Evolutionary conservation across 164 flowering plant species (phyloP).

Genomic region (Piper betle): DNA sequence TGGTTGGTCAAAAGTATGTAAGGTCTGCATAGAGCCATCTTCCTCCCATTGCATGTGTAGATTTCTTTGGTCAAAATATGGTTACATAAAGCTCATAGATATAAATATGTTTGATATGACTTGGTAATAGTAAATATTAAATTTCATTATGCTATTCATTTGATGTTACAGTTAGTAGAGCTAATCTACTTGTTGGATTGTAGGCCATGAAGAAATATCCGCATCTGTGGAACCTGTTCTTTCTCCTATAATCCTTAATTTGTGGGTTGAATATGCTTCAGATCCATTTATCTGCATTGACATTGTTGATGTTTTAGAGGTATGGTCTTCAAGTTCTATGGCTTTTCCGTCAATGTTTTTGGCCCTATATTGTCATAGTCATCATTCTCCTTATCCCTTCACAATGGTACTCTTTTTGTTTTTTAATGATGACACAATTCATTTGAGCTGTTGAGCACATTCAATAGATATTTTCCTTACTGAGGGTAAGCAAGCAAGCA

Average conservation of each 20-base stretch:
- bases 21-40: too few species aligned
- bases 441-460: not conserved
- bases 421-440: too few species aligned
- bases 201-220: conserved; percentile 45
- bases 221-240: conserved; percentile 52
- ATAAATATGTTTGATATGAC: not conserved
- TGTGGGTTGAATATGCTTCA: conserved; percentile 74
- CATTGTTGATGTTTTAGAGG: conserved; percentile 85
- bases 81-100: not conserved
- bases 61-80: not conserved
- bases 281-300: conserved; percentile 92
- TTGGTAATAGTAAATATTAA: not conserved
- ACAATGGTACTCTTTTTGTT: not conserved
- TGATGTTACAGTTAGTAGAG: not conserved
- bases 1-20: too few species aligned
- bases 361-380: not conserved
- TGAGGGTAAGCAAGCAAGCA: too few species aligned
- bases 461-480: too few species aligned
- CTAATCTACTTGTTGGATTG: conserved; percentile 7
- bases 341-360: not conserved
- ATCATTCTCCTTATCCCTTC: not conserved
- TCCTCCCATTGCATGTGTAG: not conserved
- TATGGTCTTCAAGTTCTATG: conserved; percentile 10
- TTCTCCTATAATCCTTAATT: conserved; percentile 64
- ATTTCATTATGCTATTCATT: not conserved